Evolutionary conservation across 1,284 basidiomycete genomes (phyloP), one percentile per base, ranked within the genome.

Genomic region (Tremellales sp.): DNA sequence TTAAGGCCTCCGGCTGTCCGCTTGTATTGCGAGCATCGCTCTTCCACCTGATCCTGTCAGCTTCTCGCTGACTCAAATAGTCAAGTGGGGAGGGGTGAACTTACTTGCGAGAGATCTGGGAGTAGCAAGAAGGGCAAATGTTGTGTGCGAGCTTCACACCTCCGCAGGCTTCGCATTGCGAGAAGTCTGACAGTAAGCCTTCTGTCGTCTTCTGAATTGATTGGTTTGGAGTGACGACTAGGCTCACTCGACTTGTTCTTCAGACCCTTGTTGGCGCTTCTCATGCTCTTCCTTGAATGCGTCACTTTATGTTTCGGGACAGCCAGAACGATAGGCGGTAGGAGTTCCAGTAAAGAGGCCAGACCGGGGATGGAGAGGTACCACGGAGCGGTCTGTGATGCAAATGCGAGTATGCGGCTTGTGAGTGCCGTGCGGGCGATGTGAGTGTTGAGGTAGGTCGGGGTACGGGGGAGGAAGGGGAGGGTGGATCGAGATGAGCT

Each of bases 231-330:
- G 29, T 40, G 13, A 13, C 3, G 7, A 26, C n/a, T 31, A 3
- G 0, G 78, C 86, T 58, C 65, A 91, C 94, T 93, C 49, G 84
- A 83, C 71, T 92, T 91, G 74, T 97, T 92, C 74, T 93, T 92
- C 62, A 97, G 76, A 0, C 92, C 92, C 75, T 97, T 97, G 74
- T 94, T 91, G 3, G 92, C 87, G 49, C 83, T 83, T 25, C 93
- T 81, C 92, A 97, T 97, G n/a, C 85, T 82, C 74, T 97, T 97
- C 43, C 89, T 80, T 25, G 89, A 92, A 73, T 97, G 93, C 0
- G 91, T 91, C 8, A 84, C 82, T 77, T 96, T 96, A 75, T 86
- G 88, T 77, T 97, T 97, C 15, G 94, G 94, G 2, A 94, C 93
- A 15, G 93, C 93, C 42, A 89, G 81, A 23, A 97, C 75, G 65